phyloP scores from a whole-genome alignment of 2,329 filamentous ascomycete species.

The Fusarium sp. region DNA sequence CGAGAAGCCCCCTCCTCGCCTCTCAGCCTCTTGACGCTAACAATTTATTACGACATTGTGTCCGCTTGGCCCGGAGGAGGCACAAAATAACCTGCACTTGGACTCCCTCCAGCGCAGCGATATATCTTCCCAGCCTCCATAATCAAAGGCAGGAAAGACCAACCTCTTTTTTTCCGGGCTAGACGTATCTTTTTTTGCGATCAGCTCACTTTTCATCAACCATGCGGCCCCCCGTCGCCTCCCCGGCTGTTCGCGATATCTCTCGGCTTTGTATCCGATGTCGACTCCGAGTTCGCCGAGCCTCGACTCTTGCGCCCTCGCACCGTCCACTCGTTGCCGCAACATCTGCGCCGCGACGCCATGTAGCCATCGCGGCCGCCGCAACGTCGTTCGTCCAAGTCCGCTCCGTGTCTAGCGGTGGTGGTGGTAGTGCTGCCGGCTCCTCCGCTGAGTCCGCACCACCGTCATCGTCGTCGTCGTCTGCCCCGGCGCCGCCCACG shows the following conservation, averaged over 20 bases:
- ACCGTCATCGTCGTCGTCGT: too few species aligned
- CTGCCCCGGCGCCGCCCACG: slow-evolving; percentile 30
- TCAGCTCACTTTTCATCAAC: background rate
- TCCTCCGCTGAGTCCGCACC: slow-evolving; percentile 18
- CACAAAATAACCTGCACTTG: background rate
- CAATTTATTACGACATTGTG: background rate
- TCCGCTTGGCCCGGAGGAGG: background rate
- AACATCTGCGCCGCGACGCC: slow-evolving; percentile 8
- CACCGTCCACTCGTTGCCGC: slow-evolving; percentile 20
- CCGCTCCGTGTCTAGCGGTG: slow-evolving; percentile 23
- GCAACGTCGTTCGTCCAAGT: background rate
- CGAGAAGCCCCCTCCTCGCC: background rate
- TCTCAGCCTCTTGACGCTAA: background rate
- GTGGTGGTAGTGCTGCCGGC: slow-evolving; percentile 23
- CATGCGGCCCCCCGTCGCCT: slow-evolving; percentile 43
- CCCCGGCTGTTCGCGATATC: slow-evolving; percentile 40
- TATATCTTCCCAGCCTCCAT: background rate
- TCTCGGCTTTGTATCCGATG: slow-evolving; percentile 50
- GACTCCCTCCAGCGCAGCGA: background rate
- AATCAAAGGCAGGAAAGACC: background rate
- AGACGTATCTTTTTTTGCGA: background rate
- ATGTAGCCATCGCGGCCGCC: slow-evolving; percentile 4
- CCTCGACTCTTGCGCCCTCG: slow-evolving; percentile 35
- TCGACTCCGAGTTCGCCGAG: slow-evolving; percentile 43
- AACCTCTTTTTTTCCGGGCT: background rate